Percentiles rank a stretch among this genome's conserved stretches.
These are phyloP conservation scores for Aspergillus nanangensis DNA, from an alignment of 495 filamentous ascomycete species.

Conservation along the genomic window DNA sequence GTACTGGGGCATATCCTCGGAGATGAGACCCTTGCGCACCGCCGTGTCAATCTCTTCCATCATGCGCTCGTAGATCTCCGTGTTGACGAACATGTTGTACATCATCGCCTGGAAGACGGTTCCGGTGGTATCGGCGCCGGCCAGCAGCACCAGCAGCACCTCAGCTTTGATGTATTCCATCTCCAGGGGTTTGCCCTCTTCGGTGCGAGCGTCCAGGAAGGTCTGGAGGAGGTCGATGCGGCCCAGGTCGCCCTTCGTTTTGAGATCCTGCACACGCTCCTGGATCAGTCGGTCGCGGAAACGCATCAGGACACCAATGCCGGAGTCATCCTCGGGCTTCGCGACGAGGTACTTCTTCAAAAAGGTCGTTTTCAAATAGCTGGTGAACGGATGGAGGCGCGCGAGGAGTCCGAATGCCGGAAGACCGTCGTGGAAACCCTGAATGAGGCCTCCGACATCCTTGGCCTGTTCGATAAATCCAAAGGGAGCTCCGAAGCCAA, in stretches of 20 bases:
- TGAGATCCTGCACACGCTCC: constrained; percentile 30
- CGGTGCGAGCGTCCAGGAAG: constrained; percentile 39
- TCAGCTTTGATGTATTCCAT: constrained; percentile 51
- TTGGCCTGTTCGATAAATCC: constrained; percentile 56
- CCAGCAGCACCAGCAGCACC: constrained; percentile 51
- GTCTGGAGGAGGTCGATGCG: constrained; percentile 26
- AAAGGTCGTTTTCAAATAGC: constrained; percentile 47
- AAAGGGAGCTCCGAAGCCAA: constrained; percentile 58
- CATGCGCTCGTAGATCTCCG: constrained; percentile 44
- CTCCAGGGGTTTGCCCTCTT: constrained; percentile 42
- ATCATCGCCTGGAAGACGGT: constrained; percentile 53
- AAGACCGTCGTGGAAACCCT: constrained; percentile 46
- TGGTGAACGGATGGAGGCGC: constrained; percentile 50
- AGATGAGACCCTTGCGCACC: constrained; percentile 33
- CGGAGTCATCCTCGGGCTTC: constrained; percentile 45
- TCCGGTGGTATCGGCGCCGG: constrained; percentile 62
- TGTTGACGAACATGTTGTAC: constrained; percentile 45
- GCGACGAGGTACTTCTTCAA: constrained; percentile 53
- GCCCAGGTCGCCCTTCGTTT: constrained; percentile 19
- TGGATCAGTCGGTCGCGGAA: constrained; percentile 47
- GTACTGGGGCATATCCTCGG: constrained; percentile 31
- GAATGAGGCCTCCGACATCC: constrained; percentile 53
- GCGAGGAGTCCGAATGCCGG: constrained; percentile 44
- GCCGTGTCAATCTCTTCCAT: constrained; percentile 53
- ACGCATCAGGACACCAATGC: constrained; percentile 39